Base-by-base conservation (phyloP, 2,329 filamentous ascomycete species). In the Cordyceps sp. region DNA sequence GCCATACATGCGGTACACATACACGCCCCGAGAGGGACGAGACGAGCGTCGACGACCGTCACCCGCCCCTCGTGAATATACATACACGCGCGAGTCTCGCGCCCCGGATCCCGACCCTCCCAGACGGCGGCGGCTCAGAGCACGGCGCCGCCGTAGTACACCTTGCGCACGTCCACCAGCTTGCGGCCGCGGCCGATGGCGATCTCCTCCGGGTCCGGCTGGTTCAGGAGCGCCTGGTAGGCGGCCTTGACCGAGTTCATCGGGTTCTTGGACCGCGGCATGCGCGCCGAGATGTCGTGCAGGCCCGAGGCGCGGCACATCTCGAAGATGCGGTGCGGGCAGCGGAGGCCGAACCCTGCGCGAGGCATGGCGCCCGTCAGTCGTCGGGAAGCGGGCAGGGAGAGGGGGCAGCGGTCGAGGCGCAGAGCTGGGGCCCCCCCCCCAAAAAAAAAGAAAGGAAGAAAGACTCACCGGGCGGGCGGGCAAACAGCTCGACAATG, bases 161-260 rank as follows among this genome's bases (percentile, higher is more conserved):
- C 90, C 65, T 90, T 94, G 45, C 90, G 68, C 41, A 88, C 83
- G 62, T 98, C 90, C 22, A 98, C 85, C 49, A 98, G 54, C 69
- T 98, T 98, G 70, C 82, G 88, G 38, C 90, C 88, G 41, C 86
- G 64, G 32, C 84, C 88, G 31, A 81, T 69, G 35, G 90, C 90
- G 49, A 98, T 78, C 50, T 88, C 76, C 53, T 96, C 83, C 20
- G 90, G 90, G 49, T 93, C 66, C 38, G 73, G 73, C 62, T 98
- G 90, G 61, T 66, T 79, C 54, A 73, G 70, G 39, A 98, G 64
- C 5, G 86, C 88, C 54, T 88, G 56, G 57, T 81, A 82, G 26
- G 84, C 71, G 12, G 90, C 90, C 62, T 94, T 94, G 59, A 93
- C 80, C 14, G 86, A 83, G 64, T 98, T 98, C 85, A 96, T 93